phyloP scores from a whole-genome alignment of 441 rosid genomes.

The Brassica hybrid region DNA sequence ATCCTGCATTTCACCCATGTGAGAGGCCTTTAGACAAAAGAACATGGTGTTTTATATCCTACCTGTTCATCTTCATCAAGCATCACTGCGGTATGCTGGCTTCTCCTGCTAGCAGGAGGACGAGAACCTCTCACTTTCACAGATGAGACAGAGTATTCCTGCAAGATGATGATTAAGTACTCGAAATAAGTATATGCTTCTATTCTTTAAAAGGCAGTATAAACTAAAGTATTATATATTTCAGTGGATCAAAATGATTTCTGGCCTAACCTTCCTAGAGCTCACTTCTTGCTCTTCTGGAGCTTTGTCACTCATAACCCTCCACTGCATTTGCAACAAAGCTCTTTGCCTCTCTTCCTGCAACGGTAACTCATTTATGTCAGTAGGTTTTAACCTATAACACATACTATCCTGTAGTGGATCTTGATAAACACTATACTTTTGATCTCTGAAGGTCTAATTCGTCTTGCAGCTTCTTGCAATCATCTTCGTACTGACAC shows the following conservation, averaged over 20 bases:
- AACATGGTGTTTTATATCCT: constrained; percentile 8
- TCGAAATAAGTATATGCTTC: not conserved
- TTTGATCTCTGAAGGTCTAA: constrained; percentile 14
- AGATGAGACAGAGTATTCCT: constrained; percentile 75
- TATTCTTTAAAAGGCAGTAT: not conserved
- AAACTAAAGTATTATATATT: not conserved
- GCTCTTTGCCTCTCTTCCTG: constrained; percentile 96
- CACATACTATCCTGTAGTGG: not conserved
- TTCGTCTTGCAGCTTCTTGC: constrained; percentile 50
- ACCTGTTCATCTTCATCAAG: constrained; percentile 58
- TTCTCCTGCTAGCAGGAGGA: constrained; percentile 50
- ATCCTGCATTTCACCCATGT: constrained; percentile 48
- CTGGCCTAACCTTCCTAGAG: constrained; percentile 62
- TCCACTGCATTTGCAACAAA: constrained; percentile 93
- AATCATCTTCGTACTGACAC: constrained; percentile 82
- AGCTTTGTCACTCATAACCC: constrained; percentile 84
- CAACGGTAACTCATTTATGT: constrained; percentile 8
- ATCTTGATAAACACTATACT: not conserved
- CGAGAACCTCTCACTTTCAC: constrained; percentile 61
- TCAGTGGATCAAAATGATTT: constrained; percentile 16
- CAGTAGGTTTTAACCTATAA: not conserved
- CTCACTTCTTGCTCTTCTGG: constrained; percentile 84
- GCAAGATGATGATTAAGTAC: constrained; percentile 27
- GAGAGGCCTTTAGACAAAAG: not conserved
- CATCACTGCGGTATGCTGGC: constrained; percentile 45